Percentiles rank a stretch among this genome's conserved stretches.
These are phyloP conservation scores for Rhodotorula sphaerocarpa DNA, from an alignment of 768 basidiomycete species.

Conservation along the genomic window DNA sequence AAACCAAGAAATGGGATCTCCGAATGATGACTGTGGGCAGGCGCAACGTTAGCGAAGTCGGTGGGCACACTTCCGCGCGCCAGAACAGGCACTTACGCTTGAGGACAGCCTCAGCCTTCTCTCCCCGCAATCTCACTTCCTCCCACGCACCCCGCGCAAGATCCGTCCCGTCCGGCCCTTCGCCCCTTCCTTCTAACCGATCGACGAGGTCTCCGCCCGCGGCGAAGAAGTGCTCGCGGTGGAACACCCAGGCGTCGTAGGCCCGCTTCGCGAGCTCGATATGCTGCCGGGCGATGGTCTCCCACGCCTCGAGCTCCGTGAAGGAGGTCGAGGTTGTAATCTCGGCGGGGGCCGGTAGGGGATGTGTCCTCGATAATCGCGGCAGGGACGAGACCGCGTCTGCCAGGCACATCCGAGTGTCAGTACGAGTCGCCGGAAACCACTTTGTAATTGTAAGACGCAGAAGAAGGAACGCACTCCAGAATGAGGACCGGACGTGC, in stretches of 20 bases:
- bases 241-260: slow-evolving; percentile 24
- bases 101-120: slow-evolving; percentile 26
- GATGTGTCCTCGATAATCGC: slow-evolving; percentile 12
- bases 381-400: slow-evolving; percentile 29
- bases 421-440: no score
- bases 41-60: neutral
- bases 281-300: slow-evolving; percentile 16
- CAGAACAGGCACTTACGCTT: slow-evolving; percentile 11
- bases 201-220: slow-evolving; percentile 23
- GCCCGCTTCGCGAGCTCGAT: slow-evolving; percentile 21
- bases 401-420: neutral
- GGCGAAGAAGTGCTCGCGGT: slow-evolving; percentile 27
- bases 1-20: slow-evolving; percentile 26
- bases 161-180: slow-evolving; percentile 11
- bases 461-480: slow-evolving; percentile 10
- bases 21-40: slow-evolving; percentile 18
- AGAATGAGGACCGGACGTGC: slow-evolving; percentile 16
- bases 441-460: no score
- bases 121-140: slow-evolving; percentile 25
- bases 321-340: slow-evolving; percentile 23
- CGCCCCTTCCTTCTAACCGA: slow-evolving; percentile 27
- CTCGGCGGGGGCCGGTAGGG: slow-evolving; percentile 9
- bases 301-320: slow-evolving; percentile 27
- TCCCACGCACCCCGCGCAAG: slow-evolving; percentile 26
- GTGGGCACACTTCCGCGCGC: no score